Evolutionary conservation across 176 grass and related monocot genomes (phyloP), one percentile per base, ranked within the genome.

Genomic region (Triticum turgidum): DNA sequence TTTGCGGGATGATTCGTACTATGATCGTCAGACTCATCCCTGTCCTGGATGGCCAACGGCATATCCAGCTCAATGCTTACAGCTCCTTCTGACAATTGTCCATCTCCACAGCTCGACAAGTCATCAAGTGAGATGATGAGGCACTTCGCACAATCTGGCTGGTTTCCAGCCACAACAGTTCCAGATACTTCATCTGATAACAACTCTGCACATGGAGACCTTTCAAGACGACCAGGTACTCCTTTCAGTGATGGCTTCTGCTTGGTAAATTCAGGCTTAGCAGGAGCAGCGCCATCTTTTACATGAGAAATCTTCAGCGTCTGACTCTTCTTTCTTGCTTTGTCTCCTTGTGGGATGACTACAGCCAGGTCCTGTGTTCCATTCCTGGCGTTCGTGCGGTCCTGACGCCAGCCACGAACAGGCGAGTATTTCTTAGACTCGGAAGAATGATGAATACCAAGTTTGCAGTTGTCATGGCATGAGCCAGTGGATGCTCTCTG

Each of bases 391-490:
- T 78, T 90, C 1, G 54, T 78, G 29, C 52, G 51, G 29, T 76
- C 52, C 67, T 80, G 20, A 52, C 59, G 58, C 73, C 45, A 85
- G 13, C 59, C 76, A 75, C 7, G 83, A 78, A 85, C n/a, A 77
- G 85, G 90, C 65, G 24, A 77, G 20, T 66, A 66, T 84, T 94
- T 94, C 77, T 87, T 92, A 62, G 90, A 67, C 80, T 94, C 88
- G 67, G 67, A 58, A 64, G 79, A 88, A 73, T 94, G 92, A n/a
- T 86, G 69, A n/a, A 49, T 62, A 47, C 94, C 97, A 76, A 66
- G 96, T 86, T 96, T 98, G 80, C 97, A 98, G 27, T 68, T 79
- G 47, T 96, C 92, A 83, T 98, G 97, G 78, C 97, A 98, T 77
- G 97, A 98, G 76, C 83, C 81, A 33, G 72, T 81, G 34, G 93